Evolutionary conservation across 306 rosid genomes (phyloP).

Genomic region (Cucumis cinereus): DNA sequence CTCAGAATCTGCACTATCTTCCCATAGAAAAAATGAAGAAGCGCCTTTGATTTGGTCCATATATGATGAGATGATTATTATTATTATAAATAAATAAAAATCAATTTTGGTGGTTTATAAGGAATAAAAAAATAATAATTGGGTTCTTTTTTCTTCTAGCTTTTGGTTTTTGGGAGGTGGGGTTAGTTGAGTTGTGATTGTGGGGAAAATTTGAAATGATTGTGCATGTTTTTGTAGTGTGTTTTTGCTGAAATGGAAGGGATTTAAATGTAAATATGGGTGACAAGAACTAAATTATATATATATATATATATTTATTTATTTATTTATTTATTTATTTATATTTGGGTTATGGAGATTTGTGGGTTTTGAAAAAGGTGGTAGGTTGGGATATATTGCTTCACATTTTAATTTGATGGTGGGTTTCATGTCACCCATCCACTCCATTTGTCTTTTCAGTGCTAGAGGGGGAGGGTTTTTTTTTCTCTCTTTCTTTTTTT

Average conservation of each 20-base stretch:
- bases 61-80: background rate
- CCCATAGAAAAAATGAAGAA: background rate
- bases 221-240: background rate
- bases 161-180: slow-evolving; percentile 1
- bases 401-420: slow-evolving; percentile 26
- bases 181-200: slow-evolving; percentile 3
- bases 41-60: background rate
- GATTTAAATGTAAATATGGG: background rate
- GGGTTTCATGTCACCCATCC: slow-evolving; percentile 30
- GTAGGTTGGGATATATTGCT: slow-evolving; percentile 32
- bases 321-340: no score
- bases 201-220: background rate
- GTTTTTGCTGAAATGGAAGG: background rate
- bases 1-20: background rate
- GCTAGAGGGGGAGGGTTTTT: background rate
- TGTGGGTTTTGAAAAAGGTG: slow-evolving; percentile 3
- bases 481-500: background rate
- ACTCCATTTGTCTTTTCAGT: slow-evolving; percentile 14
- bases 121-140: background rate
- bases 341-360: background rate
- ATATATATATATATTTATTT: no score
- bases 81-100: background rate
- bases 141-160: background rate
- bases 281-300: background rate
- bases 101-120: background rate